Evolutionary conservation across 2,329 filamentous ascomycete species (phyloP), one percentile per base, ranked within the genome.

Genomic region (Neoscytalidium dimidiatum): DNA sequence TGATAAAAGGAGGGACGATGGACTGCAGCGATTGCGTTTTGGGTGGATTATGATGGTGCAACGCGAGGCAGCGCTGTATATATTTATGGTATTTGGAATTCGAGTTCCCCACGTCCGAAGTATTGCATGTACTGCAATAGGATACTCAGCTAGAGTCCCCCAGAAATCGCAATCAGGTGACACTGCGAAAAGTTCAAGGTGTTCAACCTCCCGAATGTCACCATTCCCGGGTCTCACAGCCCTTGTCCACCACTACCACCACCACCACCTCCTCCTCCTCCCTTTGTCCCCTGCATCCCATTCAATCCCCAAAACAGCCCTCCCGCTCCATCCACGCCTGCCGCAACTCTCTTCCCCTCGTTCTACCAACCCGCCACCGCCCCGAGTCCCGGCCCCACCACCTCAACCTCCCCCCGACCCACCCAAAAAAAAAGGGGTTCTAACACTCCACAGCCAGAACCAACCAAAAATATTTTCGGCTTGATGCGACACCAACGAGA

Each of bases 401-500:
- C 51, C 49, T 31, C 38, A 11, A 5, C 38, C 14, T 5, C 5
- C 38, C 35, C 38, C 38, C 38, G 38, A 41, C 5, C 33, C 33
- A 35, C 14, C 33, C 33, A 44, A 44, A 44, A 44, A 13, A 44
- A 44, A 6, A 44, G 17, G 17, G 11, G 2, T n/a, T n/a, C 14
- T 26, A 28, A 23, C 13, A n/a, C 23, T 26, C 48, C 17, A 28
- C 28, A 31, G n/a, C 11, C 14, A 19, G n/a, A 51, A 19, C 1
- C 23, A 28, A 11, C 35, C 57, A 23, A 17, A 41, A 48, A 57
- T 17, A 26, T 28, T 26, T 41, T 13, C 14, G 43, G 56, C 58
- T 61, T 61, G 19, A 56, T 43, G 57, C 68, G 68, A 69, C 68
- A 65, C 64, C 60, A 51, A 38, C 44, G 62, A 67, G 68, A 69